Evolutionary conservation across 139 green algal genomes (phyloP), one percentile per base, ranked within the genome.

Genomic region (Microglena sp.): DNA sequence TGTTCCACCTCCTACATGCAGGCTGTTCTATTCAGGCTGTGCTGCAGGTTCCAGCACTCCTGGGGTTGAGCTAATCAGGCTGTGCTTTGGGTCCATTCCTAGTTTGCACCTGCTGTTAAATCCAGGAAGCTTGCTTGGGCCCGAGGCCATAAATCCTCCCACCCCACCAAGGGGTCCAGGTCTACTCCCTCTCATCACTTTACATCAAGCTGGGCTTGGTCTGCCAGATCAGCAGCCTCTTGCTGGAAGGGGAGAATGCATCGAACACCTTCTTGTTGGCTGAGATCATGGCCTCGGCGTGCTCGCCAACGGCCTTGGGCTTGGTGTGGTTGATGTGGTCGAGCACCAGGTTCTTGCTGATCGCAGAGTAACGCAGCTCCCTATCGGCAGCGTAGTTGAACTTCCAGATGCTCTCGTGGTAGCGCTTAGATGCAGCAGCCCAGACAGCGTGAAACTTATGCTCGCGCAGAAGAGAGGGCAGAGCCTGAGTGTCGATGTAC

Each of bases 241-340:
- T 77, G 79, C 75, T 83, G 68, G 64, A 69, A 54, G 75, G 72
- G 59, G 77, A 81, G 79, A 86, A 80, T 5, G 79, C 79, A 67
- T 86, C 75, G 43, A 75, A 82, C 29, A 86, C 62, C 73, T 86
- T 86, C 60, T 77, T 76, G 75, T 86, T 86, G 55, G 72, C 68
- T 1, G 66, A 27, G 8, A 86, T 56, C 75, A 86, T 81, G 62
- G 78, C 78, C 46, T 75, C 63, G 33, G 80, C 69, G 62, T 77
- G 69, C n/a, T 82, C 70, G 27, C 63, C 65, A 18, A 69, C 50
- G 31, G 55, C 61, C 75, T 82, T 86, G 30, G 79, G 73, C 30
- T 68, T 63, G 7, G 75, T 83, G 73, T 82, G 79, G 64, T 82
- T 68, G 34, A 86, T 29, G 66, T 80, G 64, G 55, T 82, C 70